phyloP scores from a whole-genome alignment of 2,329 filamentous ascomycete genomes.

The Colletotrichum tofieldiae region DNA sequence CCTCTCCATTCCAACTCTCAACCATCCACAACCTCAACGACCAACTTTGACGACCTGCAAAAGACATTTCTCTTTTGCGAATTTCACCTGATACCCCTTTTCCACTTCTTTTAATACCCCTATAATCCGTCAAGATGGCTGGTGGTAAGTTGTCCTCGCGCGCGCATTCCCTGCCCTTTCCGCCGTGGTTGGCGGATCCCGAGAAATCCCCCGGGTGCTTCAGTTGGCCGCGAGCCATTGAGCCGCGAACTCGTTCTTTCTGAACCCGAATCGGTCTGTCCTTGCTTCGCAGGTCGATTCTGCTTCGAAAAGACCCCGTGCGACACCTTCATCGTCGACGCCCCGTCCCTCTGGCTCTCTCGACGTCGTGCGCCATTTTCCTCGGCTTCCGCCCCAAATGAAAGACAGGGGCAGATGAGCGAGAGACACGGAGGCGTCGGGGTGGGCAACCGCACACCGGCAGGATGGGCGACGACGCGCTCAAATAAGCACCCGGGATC shows the following conservation, averaged over 20 bases:
- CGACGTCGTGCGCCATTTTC: conserved; percentile 54
- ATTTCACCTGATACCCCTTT: conserved; percentile 47
- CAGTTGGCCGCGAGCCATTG: conserved; percentile 34
- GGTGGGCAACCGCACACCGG: background rate
- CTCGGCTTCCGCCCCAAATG: conserved; percentile 34
- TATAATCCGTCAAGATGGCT: conserved; percentile 57
- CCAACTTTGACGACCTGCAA: conserved; percentile 40
- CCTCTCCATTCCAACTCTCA: conserved; percentile 19
- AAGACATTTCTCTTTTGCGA: conserved; percentile 44
- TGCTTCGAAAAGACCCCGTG: background rate
- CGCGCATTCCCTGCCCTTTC: conserved; percentile 7
- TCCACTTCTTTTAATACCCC: conserved; percentile 41
- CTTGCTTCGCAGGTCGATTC: background rate
- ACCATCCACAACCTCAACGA: conserved; percentile 35
- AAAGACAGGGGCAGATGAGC: conserved; percentile 14
- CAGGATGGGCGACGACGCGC: background rate
- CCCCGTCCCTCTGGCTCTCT: background rate
- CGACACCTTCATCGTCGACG: conserved; percentile 9
- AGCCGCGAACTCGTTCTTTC: background rate
- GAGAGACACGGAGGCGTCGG: conserved; percentile 17
- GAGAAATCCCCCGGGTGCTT: background rate
- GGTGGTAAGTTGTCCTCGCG: conserved; percentile 58
- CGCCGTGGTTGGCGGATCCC: conserved; percentile 34
- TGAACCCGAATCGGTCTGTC: conserved; percentile 7
- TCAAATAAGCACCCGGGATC: background rate